These are phyloP conservation scores for Umbellularia californica DNA, from an alignment of 164 flowering plant genomes.

Conservation along the genomic window DNA sequence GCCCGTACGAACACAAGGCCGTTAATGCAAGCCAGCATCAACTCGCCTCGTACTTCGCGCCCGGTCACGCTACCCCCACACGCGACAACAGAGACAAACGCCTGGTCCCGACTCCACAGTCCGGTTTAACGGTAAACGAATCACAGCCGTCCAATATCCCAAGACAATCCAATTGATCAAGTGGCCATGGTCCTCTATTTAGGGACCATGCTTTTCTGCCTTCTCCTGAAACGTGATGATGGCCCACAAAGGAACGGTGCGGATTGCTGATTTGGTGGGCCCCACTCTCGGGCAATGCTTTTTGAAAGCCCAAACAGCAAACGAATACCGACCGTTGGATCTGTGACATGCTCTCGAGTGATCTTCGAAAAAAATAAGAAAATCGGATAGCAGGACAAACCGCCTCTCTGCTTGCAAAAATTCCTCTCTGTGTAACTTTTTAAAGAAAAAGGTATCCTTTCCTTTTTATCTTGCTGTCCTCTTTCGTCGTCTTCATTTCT, in stretches of 20 bases:
- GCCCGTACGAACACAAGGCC: neutral
- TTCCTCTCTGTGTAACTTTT: neutral
- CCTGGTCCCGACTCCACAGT: neutral
- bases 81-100: neutral
- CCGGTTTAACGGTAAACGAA: neutral
- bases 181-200: neutral
- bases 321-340: neutral
- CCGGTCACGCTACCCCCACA: neutral
- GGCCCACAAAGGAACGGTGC: neutral
- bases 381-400: neutral
- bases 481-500: no score
- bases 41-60: neutral
- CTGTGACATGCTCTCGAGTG: neutral
- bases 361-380: neutral
- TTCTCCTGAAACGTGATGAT: neutral
- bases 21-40: neutral
- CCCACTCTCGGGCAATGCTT: neutral
- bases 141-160: constrained; percentile 17
- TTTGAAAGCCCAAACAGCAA: neutral
- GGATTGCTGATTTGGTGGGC: neutral
- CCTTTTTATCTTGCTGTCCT: neutral
- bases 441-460: neutral
- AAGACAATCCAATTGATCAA: constrained; percentile 1
- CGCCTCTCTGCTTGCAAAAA: neutral
- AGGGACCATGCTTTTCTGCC: no score